A percentile compares a stretch with the other conserved stretches of the same genome.
These are phyloP conservation scores for Takashimella koratensis DNA, from an alignment of 1,284 basidiomycete genomes.

Conservation along the genomic window DNA sequence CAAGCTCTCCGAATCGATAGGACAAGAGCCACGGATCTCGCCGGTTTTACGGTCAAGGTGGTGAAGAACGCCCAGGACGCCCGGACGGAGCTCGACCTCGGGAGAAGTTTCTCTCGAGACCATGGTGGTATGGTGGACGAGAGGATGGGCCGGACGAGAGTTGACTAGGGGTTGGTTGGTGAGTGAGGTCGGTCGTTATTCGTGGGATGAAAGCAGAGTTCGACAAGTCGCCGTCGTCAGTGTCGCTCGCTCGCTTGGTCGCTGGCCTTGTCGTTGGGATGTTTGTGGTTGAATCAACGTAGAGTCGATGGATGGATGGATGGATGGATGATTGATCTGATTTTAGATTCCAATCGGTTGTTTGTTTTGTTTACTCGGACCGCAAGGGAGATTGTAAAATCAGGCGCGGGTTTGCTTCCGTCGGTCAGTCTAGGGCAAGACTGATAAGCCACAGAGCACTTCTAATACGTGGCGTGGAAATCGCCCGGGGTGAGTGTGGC, in stretches of 20 bases:
- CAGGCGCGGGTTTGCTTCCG: too few species aligned
- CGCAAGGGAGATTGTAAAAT: neutral
- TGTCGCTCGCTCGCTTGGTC: neutral
- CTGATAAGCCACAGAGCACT: too few species aligned
- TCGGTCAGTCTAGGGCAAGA: too few species aligned
- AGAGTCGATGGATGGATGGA: too few species aligned
- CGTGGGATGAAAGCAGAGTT: neutral
- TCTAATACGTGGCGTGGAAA: too few species aligned
- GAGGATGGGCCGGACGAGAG: neutral
- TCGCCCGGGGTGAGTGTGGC: too few species aligned
- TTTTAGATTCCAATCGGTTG: neutral
- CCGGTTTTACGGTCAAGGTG: slow-evolving; percentile 34
- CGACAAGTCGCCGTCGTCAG: neutral
- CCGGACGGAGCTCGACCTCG: neutral
- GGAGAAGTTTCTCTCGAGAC: neutral
- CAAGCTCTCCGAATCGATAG: slow-evolving; percentile 35
- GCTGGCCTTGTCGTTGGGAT: neutral
- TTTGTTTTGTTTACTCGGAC: neutral
- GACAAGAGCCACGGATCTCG: slow-evolving; percentile 24
- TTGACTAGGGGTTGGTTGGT: neutral
- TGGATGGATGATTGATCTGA: too few species aligned
- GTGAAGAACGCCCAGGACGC: slow-evolving; percentile 28
- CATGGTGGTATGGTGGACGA: too few species aligned
- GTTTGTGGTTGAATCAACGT: too few species aligned
- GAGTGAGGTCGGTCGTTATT: neutral